Percentiles rank a stretch among this genome's conserved stretches.
These are phyloP conservation scores for Fusarium miscanthi DNA, from an alignment of 2,329 filamentous ascomycete species.

Conservation along the genomic window DNA sequence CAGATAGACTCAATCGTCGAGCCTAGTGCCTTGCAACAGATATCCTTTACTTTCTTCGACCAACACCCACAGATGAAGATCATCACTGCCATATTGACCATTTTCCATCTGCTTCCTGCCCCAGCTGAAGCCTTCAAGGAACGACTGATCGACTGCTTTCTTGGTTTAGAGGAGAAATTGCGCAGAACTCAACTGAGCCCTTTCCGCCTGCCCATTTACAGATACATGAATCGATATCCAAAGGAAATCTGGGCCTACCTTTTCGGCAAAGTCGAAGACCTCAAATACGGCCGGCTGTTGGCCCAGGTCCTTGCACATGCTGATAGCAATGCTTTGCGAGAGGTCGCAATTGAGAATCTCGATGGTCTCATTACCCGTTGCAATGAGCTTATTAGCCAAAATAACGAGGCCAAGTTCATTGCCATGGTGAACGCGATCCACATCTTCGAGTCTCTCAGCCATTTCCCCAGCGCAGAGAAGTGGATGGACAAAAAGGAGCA, in stretches of 20 bases:
- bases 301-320: constrained; percentile 84
- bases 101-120: constrained; percentile 94
- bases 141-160: constrained; percentile 86
- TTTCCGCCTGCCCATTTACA: constrained; percentile 89
- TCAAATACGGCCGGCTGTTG: constrained; percentile 90
- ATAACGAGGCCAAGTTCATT: constrained; percentile 74
- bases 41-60: constrained; percentile 94
- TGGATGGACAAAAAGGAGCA: constrained; percentile 79
- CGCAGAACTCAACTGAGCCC: constrained; percentile 90
- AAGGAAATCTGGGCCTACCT: constrained; percentile 88
- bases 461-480: constrained; percentile 69
- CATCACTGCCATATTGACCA: constrained; percentile 92
- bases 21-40: constrained; percentile 80
- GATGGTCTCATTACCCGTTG: constrained; percentile 77
- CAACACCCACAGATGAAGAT: constrained; percentile 94
- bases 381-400: constrained; percentile 70
- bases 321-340: constrained; percentile 78
- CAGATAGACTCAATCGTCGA: constrained; percentile 94
- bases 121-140: constrained; percentile 93
- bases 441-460: constrained; percentile 81
- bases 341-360: constrained; percentile 78
- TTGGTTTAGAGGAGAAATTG: constrained; percentile 86
- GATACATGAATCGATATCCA: constrained; percentile 93
- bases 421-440: constrained; percentile 90
- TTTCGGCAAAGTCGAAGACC: constrained; percentile 80